Evolutionary conservation across 179 eudicot genomes (phyloP).

Genomic region (Silene coronaria): DNA sequence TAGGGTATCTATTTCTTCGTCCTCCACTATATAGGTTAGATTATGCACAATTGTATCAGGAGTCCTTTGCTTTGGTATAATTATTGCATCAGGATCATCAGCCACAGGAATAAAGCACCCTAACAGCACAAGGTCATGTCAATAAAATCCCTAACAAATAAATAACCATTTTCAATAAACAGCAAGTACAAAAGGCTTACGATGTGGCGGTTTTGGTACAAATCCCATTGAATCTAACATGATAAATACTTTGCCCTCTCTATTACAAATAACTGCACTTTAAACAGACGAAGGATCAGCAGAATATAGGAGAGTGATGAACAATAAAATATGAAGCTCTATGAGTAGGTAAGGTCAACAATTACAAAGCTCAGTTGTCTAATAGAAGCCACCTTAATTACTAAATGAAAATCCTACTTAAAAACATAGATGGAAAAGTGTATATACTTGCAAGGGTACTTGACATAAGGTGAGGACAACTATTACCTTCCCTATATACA

Average conservation of each 20-base stretch:
- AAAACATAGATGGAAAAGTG: background rate
- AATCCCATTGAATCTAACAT: constrained; percentile 78
- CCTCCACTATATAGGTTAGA: constrained; percentile 61
- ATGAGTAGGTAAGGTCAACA: background rate
- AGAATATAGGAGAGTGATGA: background rate
- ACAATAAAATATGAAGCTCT: background rate
- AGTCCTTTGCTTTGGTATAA: constrained; percentile 60
- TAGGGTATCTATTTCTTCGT: constrained; percentile 34
- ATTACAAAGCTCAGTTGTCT: background rate
- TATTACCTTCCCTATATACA: background rate
- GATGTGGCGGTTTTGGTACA: constrained; percentile 73
- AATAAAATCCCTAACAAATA: background rate
- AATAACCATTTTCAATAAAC: background rate
- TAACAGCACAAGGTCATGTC: constrained; percentile 21
- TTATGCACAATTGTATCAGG: constrained; percentile 48
- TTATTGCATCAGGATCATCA: constrained; percentile 53
- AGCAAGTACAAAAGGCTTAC: constrained; percentile 42
- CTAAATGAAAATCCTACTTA: background rate
- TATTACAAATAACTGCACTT: constrained; percentile 86
- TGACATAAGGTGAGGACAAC: background rate
- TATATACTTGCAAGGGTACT: background rate
- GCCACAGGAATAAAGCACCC: constrained; percentile 83
- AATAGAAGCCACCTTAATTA: background rate
- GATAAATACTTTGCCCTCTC: constrained; percentile 64
- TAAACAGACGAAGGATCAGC: constrained; percentile 28